Conservation (phyloP, 768 basidiomycete genomes). For the Tremella fuciformis region DNA sequence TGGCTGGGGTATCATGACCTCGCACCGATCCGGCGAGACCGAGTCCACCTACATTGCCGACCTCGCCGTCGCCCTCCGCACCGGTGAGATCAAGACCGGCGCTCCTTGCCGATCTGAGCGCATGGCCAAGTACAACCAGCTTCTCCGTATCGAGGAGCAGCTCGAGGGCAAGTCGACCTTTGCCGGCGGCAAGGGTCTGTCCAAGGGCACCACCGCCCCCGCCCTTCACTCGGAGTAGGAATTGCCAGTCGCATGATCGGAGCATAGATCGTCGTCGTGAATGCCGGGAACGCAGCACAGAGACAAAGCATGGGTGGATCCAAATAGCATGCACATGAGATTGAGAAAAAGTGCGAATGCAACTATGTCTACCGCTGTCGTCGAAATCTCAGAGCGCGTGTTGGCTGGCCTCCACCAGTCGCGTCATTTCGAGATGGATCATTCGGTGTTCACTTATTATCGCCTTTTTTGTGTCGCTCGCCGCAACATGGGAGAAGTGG, state of each 20-base stretch:
- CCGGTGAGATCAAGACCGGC: conserved; percentile 91
- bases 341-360: too few species aligned
- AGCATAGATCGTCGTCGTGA: too few species aligned
- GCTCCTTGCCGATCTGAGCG: conserved; percentile 94
- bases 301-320: too few species aligned
- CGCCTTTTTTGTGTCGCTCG: too few species aligned
- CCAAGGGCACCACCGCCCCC: conserved; percentile 70
- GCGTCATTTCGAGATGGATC: too few species aligned
- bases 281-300: too few species aligned
- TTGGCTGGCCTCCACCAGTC: too few species aligned
- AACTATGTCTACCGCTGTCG: too few species aligned
- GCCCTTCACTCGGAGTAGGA: conserved; percentile 47
- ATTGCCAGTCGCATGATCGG: too few species aligned
- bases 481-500: background rate
- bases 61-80: conserved; percentile 78
- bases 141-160: conserved; percentile 61
- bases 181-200: conserved; percentile 75
- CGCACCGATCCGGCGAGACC: conserved; percentile 97
- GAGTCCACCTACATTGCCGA: conserved; percentile 97
- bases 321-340: too few species aligned
- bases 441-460: too few species aligned
- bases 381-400: too few species aligned
- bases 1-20: conserved; percentile 99
- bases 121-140: conserved; percentile 57
- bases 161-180: conserved; percentile 66